Evolutionary conservation across 2,329 filamentous ascomycete species (phyloP).

Genomic region (Claviceps arundinis): DNA sequence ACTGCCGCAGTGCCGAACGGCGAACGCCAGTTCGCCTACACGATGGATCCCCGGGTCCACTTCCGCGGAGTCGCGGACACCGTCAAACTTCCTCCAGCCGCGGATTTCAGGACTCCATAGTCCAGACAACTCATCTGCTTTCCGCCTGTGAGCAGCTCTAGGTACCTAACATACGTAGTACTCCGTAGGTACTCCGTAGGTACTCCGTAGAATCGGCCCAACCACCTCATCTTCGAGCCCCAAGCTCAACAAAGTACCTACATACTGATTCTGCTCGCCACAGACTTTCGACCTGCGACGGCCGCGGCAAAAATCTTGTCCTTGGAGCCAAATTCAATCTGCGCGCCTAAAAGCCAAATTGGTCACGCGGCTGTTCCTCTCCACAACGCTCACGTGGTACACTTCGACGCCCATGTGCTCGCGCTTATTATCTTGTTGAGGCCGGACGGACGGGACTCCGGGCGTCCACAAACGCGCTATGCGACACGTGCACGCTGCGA

Average conservation of each 20-base stretch:
- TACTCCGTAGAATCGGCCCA: constrained; percentile 1
- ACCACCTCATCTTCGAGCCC: constrained; percentile 1
- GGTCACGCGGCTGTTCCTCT: background rate
- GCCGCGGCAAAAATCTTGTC: constrained; percentile 2
- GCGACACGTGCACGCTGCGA: too few relatives aligned
- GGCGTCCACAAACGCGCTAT: too few relatives aligned
- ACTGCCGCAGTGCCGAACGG: too few relatives aligned
- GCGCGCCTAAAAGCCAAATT: constrained; percentile 1
- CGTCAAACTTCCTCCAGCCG: too few relatives aligned
- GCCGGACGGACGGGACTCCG: too few relatives aligned
- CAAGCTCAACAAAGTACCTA: background rate
- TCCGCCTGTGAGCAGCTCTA: background rate
- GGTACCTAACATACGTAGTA: too few relatives aligned
- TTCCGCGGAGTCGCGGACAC: too few relatives aligned
- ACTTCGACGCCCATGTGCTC: background rate
- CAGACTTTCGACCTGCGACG: background rate
- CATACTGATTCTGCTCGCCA: background rate
- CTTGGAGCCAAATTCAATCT: constrained; percentile 2
- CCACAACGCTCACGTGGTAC: background rate
- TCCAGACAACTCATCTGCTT: background rate
- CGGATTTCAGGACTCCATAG: too few relatives aligned
- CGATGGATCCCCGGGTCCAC: too few relatives aligned
- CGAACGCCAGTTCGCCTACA: too few relatives aligned
- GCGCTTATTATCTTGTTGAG: too few relatives aligned
- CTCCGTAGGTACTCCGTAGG: background rate